Evolutionary conservation across 148 eudicot genomes (phyloP).

Genomic region (Rhododendron vialii): DNA sequence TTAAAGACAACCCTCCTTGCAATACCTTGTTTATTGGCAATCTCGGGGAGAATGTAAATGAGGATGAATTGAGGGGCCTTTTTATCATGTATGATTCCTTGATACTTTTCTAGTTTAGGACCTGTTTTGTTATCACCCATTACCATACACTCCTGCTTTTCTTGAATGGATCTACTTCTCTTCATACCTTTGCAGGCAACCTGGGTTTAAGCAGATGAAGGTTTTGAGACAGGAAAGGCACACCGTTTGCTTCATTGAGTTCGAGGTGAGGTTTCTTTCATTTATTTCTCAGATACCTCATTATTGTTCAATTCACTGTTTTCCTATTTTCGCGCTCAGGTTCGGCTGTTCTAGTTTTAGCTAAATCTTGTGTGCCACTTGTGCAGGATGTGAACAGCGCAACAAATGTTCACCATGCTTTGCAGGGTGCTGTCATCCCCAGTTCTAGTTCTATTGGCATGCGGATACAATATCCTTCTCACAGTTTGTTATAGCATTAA

Average conservation of each 20-base stretch:
- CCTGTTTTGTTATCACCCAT: background rate
- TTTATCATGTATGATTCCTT: conserved; percentile 58
- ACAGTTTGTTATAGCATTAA: background rate
- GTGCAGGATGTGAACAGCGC: conserved; percentile 87
- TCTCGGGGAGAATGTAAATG: conserved; percentile 84
- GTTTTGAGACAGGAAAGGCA: conserved; percentile 94
- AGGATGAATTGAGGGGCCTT: conserved; percentile 89
- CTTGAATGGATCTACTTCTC: conserved; percentile 4
- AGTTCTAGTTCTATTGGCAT: conserved; percentile 97
- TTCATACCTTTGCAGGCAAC: conserved; percentile 54
- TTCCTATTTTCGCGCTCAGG: background rate
- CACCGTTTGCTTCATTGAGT: conserved; percentile 97
- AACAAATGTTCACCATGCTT: conserved; percentile 72
- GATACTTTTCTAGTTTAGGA: conserved; percentile 1
- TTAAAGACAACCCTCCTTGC: conserved; percentile 97
- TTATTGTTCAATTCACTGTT: background rate
- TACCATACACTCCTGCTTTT: background rate
- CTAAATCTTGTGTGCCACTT: background rate
- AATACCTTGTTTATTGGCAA: conserved; percentile 95
- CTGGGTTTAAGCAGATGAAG: conserved; percentile 98
- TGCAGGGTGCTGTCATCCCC: conserved; percentile 97
- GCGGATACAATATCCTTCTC: conserved; percentile 98
- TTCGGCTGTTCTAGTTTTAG: too few species aligned
- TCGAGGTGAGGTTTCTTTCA: conserved; percentile 54
- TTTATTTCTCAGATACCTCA: background rate